Evolutionary conservation across 1,284 basidiomycete genomes (phyloP).

Genomic region (Fomitiporia mediterranea): DNA sequence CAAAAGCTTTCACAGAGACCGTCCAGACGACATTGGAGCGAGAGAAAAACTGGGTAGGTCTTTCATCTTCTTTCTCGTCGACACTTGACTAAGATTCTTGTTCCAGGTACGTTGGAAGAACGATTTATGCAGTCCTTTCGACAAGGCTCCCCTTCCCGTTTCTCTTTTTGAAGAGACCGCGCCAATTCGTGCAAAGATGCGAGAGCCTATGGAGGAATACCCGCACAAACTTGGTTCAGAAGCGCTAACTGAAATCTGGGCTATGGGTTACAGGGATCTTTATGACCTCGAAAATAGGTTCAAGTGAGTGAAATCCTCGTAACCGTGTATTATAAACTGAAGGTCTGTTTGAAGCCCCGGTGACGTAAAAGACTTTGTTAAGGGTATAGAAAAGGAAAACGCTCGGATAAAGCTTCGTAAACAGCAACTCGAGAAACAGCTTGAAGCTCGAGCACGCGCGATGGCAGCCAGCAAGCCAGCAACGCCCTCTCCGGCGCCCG

Average conservation of each 20-base stretch:
- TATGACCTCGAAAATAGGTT: conserved; percentile 58
- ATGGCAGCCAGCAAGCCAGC: conserved; percentile 27
- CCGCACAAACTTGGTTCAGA: conserved; percentile 57
- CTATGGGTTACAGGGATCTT: conserved; percentile 65
- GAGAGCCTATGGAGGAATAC: conserved; percentile 54
- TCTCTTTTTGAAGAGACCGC: conserved; percentile 46
- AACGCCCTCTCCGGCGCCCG: conserved; percentile 26
- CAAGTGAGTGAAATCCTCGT: conserved; percentile 42
- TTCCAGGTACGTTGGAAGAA: conserved; percentile 64
- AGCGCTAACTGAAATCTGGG: conserved; percentile 73
- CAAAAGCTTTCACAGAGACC: conserved; percentile 69
- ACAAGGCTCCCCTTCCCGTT: conserved; percentile 56
- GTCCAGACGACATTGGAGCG: conserved; percentile 66
- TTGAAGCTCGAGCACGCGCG: conserved; percentile 39
- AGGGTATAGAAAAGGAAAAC: conserved; percentile 64
- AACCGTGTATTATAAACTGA: conserved; percentile 4
- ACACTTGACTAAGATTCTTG: background rate
- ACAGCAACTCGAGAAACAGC: conserved; percentile 44
- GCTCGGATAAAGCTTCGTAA: conserved; percentile 56
- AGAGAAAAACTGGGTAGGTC: conserved; percentile 77
- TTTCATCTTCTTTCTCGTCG: background rate
- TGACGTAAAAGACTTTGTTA: conserved; percentile 66
- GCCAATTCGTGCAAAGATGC: conserved; percentile 45
- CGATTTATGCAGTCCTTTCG: conserved; percentile 69
- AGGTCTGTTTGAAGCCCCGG: conserved; percentile 44